Base-by-base conservation (phyloP, 2,329 filamentous ascomycete genomes). In the Exophiala sideris region DNA sequence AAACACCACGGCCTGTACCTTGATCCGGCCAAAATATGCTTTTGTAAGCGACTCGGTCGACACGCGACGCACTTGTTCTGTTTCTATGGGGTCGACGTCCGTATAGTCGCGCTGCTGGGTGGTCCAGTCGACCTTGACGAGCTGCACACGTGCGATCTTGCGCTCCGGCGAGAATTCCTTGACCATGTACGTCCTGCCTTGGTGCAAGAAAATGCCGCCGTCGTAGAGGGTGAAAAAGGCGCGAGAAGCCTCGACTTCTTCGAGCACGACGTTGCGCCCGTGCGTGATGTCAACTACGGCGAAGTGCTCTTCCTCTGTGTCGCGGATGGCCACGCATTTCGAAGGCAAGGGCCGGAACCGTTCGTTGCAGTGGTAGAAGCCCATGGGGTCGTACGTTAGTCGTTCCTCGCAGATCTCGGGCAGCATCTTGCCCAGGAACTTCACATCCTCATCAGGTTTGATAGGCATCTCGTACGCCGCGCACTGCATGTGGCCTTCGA, bases 171-270 rank as follows among this genome's bases (percentile, higher is more conserved):
- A 83, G 66, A 97, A 91, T 64, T 97, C 91, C 63, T 90, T 88
- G 48, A 99, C 89, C 2, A 97, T 80, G 67, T 96, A 99, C 1
- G 87, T 92, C 59, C 85, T 84, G n/a, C 94, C 94, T 72, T 99
- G 94, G 65, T 99, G 94, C 4, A 99, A 78, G 73, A 95, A 99
- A 58, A 99, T 96, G 41, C 90, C 94, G 10, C 94, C 94, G 69
- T 97, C 92, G 70, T 99, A 99, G 56, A 99, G 82, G 1, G 91
- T 96, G 71, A 96, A 97, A 62, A 90, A 92, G 1, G 92, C 92
- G n/a, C 94, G 84, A 1, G 88, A 94, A 1, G 91, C 89, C 71
- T 97, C 94, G n/a, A 99, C 80, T 71, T 97, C 91, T 75, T 99
- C 94, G 1, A 99, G 79, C 0, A 99, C 88, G 0, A 85, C 76